These are phyloP conservation scores for Cystobasidiaceae sp. DNA, from an alignment of 1,284 basidiomycete genomes.

Conservation along the genomic window DNA sequence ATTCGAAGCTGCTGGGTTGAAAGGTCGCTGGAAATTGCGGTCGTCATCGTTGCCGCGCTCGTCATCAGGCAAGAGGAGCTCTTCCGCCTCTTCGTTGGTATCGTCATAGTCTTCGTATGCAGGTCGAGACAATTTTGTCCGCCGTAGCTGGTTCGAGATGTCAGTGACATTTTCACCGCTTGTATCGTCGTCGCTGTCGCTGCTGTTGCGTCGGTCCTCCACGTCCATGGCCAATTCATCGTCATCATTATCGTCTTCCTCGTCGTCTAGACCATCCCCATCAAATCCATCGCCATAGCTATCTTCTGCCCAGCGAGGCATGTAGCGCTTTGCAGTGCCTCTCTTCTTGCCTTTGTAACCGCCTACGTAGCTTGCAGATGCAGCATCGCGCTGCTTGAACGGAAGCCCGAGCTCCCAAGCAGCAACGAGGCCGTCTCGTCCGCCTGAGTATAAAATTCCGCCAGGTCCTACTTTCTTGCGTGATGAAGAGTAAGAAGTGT, in stretches of 20 bases:
- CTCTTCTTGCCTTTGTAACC: slow-evolving; percentile 40
- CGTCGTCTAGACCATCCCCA: not conserved
- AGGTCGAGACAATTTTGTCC: not conserved
- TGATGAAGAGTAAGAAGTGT: slow-evolving; percentile 13
- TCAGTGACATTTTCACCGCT: not conserved
- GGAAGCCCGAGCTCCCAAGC: slow-evolving; percentile 82
- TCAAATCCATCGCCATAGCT: slow-evolving; percentile 23
- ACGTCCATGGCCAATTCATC: too few species aligned
- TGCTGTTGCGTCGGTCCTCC: too few species aligned
- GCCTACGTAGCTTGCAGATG: slow-evolving; percentile 37
- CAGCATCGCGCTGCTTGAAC: slow-evolving; percentile 49
- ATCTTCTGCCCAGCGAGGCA: slow-evolving; percentile 32
- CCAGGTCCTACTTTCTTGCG: slow-evolving; percentile 56
- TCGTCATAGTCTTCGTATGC: slow-evolving; percentile 35
- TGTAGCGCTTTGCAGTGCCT: not conserved
- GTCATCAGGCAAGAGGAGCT: slow-evolving; percentile 18
- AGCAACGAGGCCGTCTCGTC: slow-evolving; percentile 83
- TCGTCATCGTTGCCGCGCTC: not conserved
- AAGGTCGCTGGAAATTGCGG: too few species aligned
- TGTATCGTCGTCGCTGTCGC: slow-evolving; percentile 15
- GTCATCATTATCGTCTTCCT: slow-evolving; percentile 27
- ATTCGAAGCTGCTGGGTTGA: not conserved
- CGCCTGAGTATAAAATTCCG: slow-evolving; percentile 90
- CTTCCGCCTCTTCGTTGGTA: slow-evolving; percentile 30
- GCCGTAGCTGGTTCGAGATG: too few species aligned